Evolutionary conservation across 305 asterid genomes (phyloP), one percentile per base, ranked within the genome.

Genomic region (Ajuga reptans): DNA sequence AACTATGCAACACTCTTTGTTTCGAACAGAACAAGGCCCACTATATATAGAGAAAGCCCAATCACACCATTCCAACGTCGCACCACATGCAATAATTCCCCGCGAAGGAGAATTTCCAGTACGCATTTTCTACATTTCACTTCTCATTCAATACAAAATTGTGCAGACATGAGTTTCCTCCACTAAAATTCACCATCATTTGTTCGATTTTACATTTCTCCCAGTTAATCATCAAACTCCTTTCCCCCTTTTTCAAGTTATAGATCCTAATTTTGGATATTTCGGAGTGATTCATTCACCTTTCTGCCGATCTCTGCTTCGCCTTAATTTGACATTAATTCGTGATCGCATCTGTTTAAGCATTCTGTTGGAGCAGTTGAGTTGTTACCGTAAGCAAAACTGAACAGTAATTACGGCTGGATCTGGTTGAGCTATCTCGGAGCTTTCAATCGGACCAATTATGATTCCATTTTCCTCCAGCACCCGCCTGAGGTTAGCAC

Each of bases 401-500:
- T 76, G 69, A 14, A 29, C 27, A n/a, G 66, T 70, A 37, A 6
- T 50, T 39, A 15, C 66, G 75, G 81, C 84, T 84, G 88, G 88
- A 86, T 86, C 95, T 84, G 77, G 74, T 84, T 66, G 81, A 80
- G 80, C 80, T 84, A 58, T 84, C 85, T 47, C 77, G 86, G 80
- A 80, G 84, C 77, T 82, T 82, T 71, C 68, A 71, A 57, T 64
- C 75, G 42, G 83, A 78, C 72, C 87, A 83, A 80, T 82, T 87
- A 91, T 91, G 97, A 88, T 88, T 82, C 96, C 96, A 42, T 90
- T 90, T 74, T 86, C 95, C 14, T 88, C 97, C 71, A 92, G 92
- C 84, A 85, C 97, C 33, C 96, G 96, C 75, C 82, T 90, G 74
- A 88, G 97, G 97, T 85, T 33, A 72, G 82, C 53, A 33, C 43